Evolutionary conservation across 139 green algal genomes (phyloP).

Genomic region (Eudorina sp.): DNA sequence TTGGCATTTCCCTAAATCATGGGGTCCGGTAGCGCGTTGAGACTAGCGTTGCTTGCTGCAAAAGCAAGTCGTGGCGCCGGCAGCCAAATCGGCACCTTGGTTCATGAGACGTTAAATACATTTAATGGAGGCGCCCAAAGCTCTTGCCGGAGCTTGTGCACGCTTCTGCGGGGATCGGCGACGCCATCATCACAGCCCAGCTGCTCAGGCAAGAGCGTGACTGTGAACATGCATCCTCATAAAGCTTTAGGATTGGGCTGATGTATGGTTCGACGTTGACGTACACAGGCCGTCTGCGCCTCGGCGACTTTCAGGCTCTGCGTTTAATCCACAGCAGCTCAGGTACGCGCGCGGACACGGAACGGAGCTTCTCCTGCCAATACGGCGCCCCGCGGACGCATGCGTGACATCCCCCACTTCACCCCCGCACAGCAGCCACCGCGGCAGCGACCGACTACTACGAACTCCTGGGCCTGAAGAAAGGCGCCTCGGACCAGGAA

Average conservation of each 20-base stretch:
- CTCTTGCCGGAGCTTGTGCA: conserved; percentile 6
- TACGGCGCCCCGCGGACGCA: too few species aligned
- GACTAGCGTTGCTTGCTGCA: conserved; percentile 1
- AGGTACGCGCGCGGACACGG: too few species aligned
- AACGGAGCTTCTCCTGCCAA: too few species aligned
- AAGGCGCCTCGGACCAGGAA: conserved; percentile 79
- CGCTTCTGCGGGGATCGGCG: conserved; percentile 21
- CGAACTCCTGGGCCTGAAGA: conserved; percentile 79
- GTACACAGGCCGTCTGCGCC: background rate
- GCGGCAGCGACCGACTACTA: conserved; percentile 85
- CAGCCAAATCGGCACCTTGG: background rate
- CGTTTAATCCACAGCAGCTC: conserved; percentile 17
- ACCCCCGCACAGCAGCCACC: background rate
- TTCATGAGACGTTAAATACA: too few species aligned
- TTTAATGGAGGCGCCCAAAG: background rate
- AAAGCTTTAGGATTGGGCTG: background rate
- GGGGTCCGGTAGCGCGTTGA: background rate
- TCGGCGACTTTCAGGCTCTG: background rate
- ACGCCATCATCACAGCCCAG: background rate
- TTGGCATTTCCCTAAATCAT: too few species aligned
- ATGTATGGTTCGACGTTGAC: background rate
- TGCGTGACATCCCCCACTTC: too few species aligned
- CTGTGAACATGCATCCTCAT: background rate
- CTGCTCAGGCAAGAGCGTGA: background rate
- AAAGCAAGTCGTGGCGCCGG: background rate